Evolutionary conservation across 345 rosid species (phyloP), one percentile per base, ranked within the genome.

Genomic region (Hibiscus mutabilis): DNA sequence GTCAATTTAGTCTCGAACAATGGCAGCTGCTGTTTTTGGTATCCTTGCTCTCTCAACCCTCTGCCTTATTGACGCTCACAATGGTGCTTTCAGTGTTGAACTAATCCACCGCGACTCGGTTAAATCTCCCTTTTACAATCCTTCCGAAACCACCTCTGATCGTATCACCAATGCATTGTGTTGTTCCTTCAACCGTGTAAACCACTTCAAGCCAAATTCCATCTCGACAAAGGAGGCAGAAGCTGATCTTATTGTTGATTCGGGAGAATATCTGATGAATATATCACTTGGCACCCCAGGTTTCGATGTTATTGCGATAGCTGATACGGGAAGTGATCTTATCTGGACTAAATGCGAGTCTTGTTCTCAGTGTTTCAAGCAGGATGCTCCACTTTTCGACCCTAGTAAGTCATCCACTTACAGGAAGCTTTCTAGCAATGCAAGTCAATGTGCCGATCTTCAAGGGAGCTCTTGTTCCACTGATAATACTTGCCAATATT

Each of bases 341-440:
- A 12, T 73, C 8, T 81, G 84, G 84, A 81, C 79, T 3, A 81
- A 81, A 21, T 81, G 84, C 63, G 44, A 69, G 35, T 81, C 84
- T 0, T 81, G 88, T 62, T 0, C n/a, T 0, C 33, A 72, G 0
- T 89, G 89, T 72, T 84, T 58, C 75, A 0, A 72, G 13, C 86
- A 81, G 24, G 63, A 11, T 0, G 71, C 51, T 71, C 82, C 86
- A 2, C 22, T 83, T 16, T 84, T 89, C 12, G 74, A 81, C 65
- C 85, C 84, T 18, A 24, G 59, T 16, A 0, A 64, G 0, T 91
- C 91, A 9, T 73, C 83, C 3, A 83, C 91, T 1, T 86, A 75
- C 75, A 75, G 22, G 63, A 33, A 27, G 6, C 0, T 82, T 60
- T 25, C 83, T 37, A 85, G 93, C 71, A 14, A 51, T 12, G 49